Base-by-base conservation (phyloP, 148 eudicot species). In the Camellia lanceoleosa region DNA sequence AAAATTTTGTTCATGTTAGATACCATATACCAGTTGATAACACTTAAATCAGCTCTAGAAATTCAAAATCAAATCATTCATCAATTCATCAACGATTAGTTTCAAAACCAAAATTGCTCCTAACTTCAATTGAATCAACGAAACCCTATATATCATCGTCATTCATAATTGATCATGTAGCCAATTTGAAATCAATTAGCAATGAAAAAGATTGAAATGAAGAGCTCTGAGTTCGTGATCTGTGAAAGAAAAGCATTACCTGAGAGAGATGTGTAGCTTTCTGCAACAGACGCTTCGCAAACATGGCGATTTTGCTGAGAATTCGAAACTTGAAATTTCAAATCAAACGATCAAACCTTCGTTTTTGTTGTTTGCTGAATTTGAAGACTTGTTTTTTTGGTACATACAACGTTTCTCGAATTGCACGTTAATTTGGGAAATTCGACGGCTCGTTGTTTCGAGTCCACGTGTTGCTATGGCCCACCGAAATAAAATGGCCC, bases 211-310 rank as follows among this genome's bases (percentile, higher is more conserved):
- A 15, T 55, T 3, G 62, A 73, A 38, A 38, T 14, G 55, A 49
- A 59, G 65, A 75, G 44, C 11, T 75, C 55, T 10, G 9, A 43
- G 68, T 44, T 43, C 13, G 54, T 0, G 54, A 75, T 8, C 61
- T n/a, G 10, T 2, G 55, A 6, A 5, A 5, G 2, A 23, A 38
- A 14, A 76, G 59, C 52, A 0, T 18, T 42, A 83, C 80, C 81
- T 80, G 79, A 62, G 55, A 8, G 19, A 55, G 55, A 60, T 67
- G 78, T 1, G 77, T 83, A 51, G 85, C 82, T 73, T 87, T 87
- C 79, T 87, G 87, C 8, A 87, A 71, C 60, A 87, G 76, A 62
- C 83, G 85, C 73, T 82, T 87, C 4, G 87, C 86, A 46, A 87
- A 87, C 89, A 87, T 87, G 80, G 60, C 82, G 68, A 75, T 5